Conservation (phyloP, 257 asterid genomes). For the Perilla frutescens region DNA sequence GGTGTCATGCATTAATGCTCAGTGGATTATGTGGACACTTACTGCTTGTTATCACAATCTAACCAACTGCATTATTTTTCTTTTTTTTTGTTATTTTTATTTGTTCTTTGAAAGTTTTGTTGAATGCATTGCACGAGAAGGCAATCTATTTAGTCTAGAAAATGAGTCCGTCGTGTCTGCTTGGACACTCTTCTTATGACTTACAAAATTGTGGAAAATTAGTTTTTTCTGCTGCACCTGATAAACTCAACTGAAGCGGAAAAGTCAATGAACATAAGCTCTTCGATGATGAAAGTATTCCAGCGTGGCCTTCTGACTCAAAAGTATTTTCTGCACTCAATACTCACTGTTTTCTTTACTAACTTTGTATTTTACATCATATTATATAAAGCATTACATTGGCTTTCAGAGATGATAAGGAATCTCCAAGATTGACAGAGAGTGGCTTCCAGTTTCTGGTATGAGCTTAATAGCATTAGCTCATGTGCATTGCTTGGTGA, state of each 20-base stretch:
- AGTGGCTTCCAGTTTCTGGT: slow-evolving; percentile 99
- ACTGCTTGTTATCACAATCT: slow-evolving; percentile 15
- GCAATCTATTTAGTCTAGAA: slow-evolving; percentile 16
- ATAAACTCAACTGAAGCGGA: slow-evolving; percentile 88
- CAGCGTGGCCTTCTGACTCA: slow-evolving; percentile 95
- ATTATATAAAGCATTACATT: slow-evolving; percentile 34
- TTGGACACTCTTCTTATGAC: slow-evolving; percentile 53
- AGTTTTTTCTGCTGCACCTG: slow-evolving; percentile 95
- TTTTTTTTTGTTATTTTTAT: background rate
- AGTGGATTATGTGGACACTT: slow-evolving; percentile 17
- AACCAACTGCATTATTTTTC: background rate
- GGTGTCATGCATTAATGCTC: slow-evolving; percentile 34
- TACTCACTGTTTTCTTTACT: slow-evolving; percentile 20
- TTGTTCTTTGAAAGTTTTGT: background rate
- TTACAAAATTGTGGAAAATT: slow-evolving; percentile 55
- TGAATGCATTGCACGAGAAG: slow-evolving; percentile 23
- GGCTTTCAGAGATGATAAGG: slow-evolving; percentile 86
- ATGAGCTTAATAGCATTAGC: slow-evolving; percentile 41
- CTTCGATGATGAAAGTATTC: slow-evolving; percentile 96
- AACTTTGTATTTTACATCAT: slow-evolving; percentile 32
- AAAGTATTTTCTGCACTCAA: slow-evolving; percentile 57
- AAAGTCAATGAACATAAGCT: slow-evolving; percentile 77
- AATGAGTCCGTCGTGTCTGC: slow-evolving; percentile 35
- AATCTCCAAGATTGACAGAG: slow-evolving; percentile 85
- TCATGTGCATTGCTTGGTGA: slow-evolving; percentile 37